Evolutionary conservation across 305 asterid genomes (phyloP).

Genomic region (Fraxinus baroniana): DNA sequence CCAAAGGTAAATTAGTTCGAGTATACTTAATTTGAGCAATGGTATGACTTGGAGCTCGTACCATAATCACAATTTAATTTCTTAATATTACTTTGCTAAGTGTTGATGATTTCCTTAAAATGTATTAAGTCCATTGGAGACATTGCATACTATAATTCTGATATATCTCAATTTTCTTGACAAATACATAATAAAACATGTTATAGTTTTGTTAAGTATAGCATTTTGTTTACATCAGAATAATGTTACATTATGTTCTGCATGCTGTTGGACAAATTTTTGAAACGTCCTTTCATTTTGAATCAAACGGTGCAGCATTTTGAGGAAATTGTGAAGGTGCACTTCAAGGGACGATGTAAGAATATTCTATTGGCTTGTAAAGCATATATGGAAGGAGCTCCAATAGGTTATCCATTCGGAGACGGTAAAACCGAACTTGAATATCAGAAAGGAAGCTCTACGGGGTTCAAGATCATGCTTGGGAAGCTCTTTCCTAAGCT

Average conservation of each 20-base stretch:
- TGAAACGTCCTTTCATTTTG: neutral
- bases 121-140: too few relatives aligned
- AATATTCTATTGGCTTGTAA: constrained; percentile 62
- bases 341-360: constrained; percentile 54
- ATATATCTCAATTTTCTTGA: neutral
- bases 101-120: neutral
- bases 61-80: neutral
- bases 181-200: neutral
- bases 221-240: neutral
- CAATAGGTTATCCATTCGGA: constrained; percentile 54
- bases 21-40: neutral
- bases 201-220: neutral
- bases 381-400: constrained; percentile 74
- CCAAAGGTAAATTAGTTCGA: constrained; percentile 56
- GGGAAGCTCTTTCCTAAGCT: constrained; percentile 72
- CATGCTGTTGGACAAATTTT: neutral
- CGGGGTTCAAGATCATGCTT: constrained; percentile 67
- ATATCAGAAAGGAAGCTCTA: constrained; percentile 43
- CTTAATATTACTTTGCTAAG: neutral
- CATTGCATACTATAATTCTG: neutral
- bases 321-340: constrained; percentile 76
- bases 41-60: neutral
- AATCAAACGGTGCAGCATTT: constrained; percentile 64
- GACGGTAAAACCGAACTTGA: constrained; percentile 33
- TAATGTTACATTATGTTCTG: neutral